These are phyloP conservation scores for Corymbia maculata DNA, from an alignment of 345 rosid genomes.

Conservation along the genomic window DNA sequence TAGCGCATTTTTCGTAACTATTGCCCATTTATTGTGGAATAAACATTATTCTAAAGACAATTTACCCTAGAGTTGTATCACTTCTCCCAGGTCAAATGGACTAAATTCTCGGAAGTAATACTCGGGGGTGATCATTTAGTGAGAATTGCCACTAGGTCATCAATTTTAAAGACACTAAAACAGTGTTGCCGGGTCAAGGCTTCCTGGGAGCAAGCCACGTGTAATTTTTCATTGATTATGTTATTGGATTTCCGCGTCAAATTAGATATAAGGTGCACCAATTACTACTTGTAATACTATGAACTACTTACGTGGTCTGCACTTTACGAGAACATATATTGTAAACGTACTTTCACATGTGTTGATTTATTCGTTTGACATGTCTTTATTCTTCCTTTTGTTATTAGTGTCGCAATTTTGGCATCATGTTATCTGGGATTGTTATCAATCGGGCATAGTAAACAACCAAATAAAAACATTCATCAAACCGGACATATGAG, in stretches of 20 bases:
- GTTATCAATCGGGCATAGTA: background rate
- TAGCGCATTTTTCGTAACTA: too few relatives aligned
- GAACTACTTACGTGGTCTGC: background rate
- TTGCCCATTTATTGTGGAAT: background rate
- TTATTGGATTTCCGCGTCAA: background rate
- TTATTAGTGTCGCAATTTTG: background rate
- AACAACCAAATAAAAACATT: too few relatives aligned
- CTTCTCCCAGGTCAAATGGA: background rate
- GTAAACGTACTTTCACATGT: background rate
- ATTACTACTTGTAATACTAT: background rate
- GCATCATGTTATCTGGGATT: background rate
- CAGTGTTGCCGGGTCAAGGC: background rate
- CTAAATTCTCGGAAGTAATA: background rate
- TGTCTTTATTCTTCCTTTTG: background rate
- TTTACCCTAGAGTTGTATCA: background rate
- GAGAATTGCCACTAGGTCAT: background rate
- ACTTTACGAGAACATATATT: background rate
- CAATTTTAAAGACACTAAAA: background rate
- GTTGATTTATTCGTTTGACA: background rate
- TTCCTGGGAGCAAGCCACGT: accelerated
- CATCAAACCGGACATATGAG: background rate
- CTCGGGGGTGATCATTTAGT: background rate
- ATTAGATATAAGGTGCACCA: background rate
- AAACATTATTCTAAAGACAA: background rate
- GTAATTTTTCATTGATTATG: background rate